Base-by-base conservation (phyloP, 2,329 filamentous ascomycete species). In the Fusarium denticulatum region DNA sequence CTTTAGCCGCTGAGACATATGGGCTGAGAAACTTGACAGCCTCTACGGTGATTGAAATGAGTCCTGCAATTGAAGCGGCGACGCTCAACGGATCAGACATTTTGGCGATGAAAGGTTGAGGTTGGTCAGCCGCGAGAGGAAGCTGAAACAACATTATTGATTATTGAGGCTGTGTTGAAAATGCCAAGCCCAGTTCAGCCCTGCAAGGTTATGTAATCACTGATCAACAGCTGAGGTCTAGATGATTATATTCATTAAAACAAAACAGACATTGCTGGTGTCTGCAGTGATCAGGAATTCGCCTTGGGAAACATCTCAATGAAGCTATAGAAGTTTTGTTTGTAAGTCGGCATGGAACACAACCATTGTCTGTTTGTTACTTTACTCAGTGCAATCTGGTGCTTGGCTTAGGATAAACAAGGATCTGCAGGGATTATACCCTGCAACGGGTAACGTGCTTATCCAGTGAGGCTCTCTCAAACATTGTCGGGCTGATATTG, bases 41-140 rank as follows among this genome's bases (percentile, higher is more conserved):
- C 9, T 71, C 52, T 1, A 47, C 67, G 0, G 52, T 50, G 4
- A 60, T 56, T 1, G 64, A 69, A 0, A 69, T 43, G 0, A 74
- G 60, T 2, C 64, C 71, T 3, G 68, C 67, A 4, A 74, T 72
- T 0, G 64, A 74, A 16, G 67, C 71, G 18, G 64, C 60, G 12
- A 74, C 32, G 8, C 67, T 69, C 14, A 74, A 8, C 1, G 60
- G 72, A 7, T 72, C 71, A 1, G 50, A 37, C 50, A 53, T 39
- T 3, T 14, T n/a, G 34, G 0, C 3, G 24, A 28, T 10, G 24
- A 1, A 2, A 28, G 6, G 2, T 10, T 2, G 14, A 53, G 24
- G 20, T 28, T 28, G 24, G 20, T 18, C 9, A 2, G 24, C 2
- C 2, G 24, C 8, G 34, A 2, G 34, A 22, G 24, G 50, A 10